Evolutionary conservation across 1,284 basidiomycete genomes (phyloP).

Genomic region (Trichosporon faecale): DNA sequence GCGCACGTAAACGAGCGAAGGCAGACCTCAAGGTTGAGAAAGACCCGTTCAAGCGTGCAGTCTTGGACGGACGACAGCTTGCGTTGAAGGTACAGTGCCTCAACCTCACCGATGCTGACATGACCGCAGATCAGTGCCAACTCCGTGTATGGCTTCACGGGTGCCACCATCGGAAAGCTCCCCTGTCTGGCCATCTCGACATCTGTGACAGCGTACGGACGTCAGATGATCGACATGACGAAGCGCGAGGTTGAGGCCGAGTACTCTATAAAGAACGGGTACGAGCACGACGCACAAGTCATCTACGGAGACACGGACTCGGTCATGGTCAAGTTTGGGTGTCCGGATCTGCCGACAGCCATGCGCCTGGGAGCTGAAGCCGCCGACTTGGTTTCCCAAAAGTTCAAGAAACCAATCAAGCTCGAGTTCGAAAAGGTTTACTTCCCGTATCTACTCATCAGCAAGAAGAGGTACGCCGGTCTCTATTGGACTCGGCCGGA

Average conservation of each 20-base stretch:
- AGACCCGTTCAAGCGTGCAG: slow-evolving; percentile 91
- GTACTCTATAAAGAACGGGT: slow-evolving; percentile 80
- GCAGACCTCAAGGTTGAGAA: slow-evolving; percentile 90
- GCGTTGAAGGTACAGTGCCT: slow-evolving; percentile 90
- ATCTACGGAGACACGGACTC: slow-evolving; percentile 98
- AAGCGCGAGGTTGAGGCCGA: slow-evolving; percentile 86
- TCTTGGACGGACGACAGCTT: slow-evolving; percentile 88
- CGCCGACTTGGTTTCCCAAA: slow-evolving; percentile 83
- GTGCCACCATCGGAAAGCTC: slow-evolving; percentile 89
- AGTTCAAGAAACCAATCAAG: slow-evolving; percentile 92
- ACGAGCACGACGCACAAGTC: slow-evolving; percentile 79
- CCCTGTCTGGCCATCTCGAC: slow-evolving; percentile 92
- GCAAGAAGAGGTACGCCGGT: slow-evolving; percentile 94
- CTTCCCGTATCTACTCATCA: slow-evolving; percentile 93
- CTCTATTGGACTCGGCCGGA: slow-evolving; percentile 91
- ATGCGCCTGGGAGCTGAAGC: slow-evolving; percentile 92
- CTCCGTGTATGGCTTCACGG: slow-evolving; percentile 96
- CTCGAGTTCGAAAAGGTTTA: slow-evolving; percentile 98
- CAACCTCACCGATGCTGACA: slow-evolving; percentile 13
- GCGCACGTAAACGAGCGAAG: slow-evolving; percentile 86
- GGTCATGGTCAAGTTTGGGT: slow-evolving; percentile 94
- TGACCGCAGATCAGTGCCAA: slow-evolving; percentile 79
- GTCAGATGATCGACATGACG: slow-evolving; percentile 95
- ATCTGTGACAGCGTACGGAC: slow-evolving; percentile 86
- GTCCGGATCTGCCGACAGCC: slow-evolving; percentile 73